phyloP scores from a whole-genome alignment of 2,329 filamentous ascomycete genomes.

The Penicillium hesseltinei region DNA sequence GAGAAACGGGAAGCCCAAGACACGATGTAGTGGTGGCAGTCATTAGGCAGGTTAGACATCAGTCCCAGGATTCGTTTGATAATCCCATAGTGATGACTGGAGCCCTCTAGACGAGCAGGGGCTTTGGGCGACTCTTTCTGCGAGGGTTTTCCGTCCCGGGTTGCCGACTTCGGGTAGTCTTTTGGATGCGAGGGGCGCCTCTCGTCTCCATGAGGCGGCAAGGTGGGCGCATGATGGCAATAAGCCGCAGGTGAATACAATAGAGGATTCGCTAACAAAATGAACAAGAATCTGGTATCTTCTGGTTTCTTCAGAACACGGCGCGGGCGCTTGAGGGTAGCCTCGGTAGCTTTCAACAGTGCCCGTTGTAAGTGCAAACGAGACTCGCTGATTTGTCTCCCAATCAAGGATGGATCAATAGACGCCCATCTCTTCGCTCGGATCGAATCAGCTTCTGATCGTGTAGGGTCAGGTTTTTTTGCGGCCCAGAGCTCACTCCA shows the following conservation, averaged over 20 bases:
- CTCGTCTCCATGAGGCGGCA: constrained; percentile 22
- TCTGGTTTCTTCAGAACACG: constrained; percentile 65
- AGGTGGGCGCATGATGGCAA: constrained; percentile 14
- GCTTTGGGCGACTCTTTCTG: constrained; percentile 21
- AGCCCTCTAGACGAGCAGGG: constrained; percentile 36
- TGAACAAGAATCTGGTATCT: constrained; percentile 73
- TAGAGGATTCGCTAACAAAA: constrained; percentile 76
- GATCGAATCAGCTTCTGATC: constrained; percentile 21
- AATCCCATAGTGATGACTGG: constrained; percentile 74
- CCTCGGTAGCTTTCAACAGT: constrained; percentile 75
- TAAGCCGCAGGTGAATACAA: constrained; percentile 52
- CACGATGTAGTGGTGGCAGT: constrained; percentile 74
- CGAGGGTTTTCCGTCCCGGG: constrained; percentile 17
- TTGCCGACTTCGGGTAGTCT: constrained; percentile 17
- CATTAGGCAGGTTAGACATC: constrained; percentile 69
- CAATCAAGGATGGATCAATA: constrained; percentile 48
- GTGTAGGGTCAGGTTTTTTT: constrained; percentile 42
- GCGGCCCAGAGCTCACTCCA: constrained; percentile 64
- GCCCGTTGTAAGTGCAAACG: constrained; percentile 68
- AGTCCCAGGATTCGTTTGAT: constrained; percentile 82
- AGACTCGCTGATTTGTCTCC: constrained; percentile 57
- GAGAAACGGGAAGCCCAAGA: constrained; percentile 75
- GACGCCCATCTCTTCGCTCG: constrained; percentile 39
- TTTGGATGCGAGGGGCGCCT: constrained; percentile 32
- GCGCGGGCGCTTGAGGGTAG: constrained; percentile 74